These are phyloP conservation scores for Ramichloridium luteum DNA, from an alignment of 2,329 filamentous ascomycete species.

Conservation along the genomic window DNA sequence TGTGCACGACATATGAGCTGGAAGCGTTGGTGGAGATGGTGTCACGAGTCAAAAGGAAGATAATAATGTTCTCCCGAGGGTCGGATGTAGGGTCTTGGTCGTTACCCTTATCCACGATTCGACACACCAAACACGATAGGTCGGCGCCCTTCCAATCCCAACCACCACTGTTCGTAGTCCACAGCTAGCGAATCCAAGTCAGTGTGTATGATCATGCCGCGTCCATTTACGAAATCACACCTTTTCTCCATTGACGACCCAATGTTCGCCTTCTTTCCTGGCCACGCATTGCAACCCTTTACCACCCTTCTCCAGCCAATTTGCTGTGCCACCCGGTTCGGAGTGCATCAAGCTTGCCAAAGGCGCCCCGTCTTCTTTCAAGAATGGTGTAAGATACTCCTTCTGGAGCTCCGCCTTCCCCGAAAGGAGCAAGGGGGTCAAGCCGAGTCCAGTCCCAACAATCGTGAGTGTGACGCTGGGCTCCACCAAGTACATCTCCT, in stretches of 20 bases:
- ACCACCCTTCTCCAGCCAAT: slow-evolving; percentile 40
- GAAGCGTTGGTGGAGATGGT: slow-evolving; percentile 35
- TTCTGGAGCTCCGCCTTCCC: slow-evolving; percentile 30
- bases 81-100: slow-evolving; percentile 11
- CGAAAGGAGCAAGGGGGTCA: slow-evolving; percentile 39
- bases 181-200: too few species aligned
- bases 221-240: slow-evolving; percentile 12
- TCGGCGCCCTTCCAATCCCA: slow-evolving; percentile 44
- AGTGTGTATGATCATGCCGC: too few species aligned
- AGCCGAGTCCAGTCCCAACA: slow-evolving; percentile 40
- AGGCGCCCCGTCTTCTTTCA: slow-evolving; percentile 32
- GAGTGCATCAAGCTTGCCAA: slow-evolving; percentile 41
- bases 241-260: slow-evolving; percentile 44
- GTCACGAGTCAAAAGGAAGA: slow-evolving; percentile 39
- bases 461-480: slow-evolving; percentile 39
- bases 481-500: slow-evolving; percentile 43
- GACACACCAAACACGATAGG: slow-evolving; percentile 41
- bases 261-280: slow-evolving; percentile 36
- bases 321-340: slow-evolving; percentile 41
- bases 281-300: slow-evolving; percentile 40
- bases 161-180: slow-evolving; percentile 43
- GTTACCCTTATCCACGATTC: slow-evolving; percentile 15
- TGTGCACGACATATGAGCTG: slow-evolving; percentile 35
- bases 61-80: slow-evolving; percentile 31
- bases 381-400: slow-evolving; percentile 38